Conservation (phyloP, 768 basidiomycete genomes). For the Glaciozyma martinii region DNA sequence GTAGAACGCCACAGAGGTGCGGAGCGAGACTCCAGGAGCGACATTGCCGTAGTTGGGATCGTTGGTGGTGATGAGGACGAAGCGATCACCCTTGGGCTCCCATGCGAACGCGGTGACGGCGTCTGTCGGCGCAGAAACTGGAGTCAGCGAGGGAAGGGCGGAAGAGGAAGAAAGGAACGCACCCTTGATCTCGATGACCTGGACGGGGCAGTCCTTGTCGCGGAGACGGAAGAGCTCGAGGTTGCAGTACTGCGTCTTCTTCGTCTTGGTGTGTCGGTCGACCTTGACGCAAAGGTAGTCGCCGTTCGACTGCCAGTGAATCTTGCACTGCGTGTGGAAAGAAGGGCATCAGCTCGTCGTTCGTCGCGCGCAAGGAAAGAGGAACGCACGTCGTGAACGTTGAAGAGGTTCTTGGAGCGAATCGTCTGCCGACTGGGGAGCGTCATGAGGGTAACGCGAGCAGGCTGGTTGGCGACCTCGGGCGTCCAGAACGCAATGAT, state of each 20-base stretch:
- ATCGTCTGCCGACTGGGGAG: conserved; percentile 77
- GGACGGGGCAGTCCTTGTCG: conserved; percentile 95
- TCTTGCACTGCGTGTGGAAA: conserved; percentile 65
- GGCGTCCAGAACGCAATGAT: conserved; percentile 97
- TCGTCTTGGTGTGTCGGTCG: conserved; percentile 95
- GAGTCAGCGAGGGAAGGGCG: neutral
- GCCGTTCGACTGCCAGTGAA: conserved; percentile 97
- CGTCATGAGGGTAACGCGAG: conserved; percentile 82
- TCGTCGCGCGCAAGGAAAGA: neutral
- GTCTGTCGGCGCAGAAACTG: conserved; percentile 49
- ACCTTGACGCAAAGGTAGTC: conserved; percentile 99
- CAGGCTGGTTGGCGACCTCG: conserved; percentile 91
- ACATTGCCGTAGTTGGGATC: conserved; percentile 85
- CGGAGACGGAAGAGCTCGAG: conserved; percentile 94
- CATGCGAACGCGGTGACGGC: conserved; percentile 93
- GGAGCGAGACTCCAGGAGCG: conserved; percentile 83
- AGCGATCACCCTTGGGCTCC: conserved; percentile 96
- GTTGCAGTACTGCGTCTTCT: conserved; percentile 96
- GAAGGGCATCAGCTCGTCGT: neutral
- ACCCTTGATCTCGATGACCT: conserved; percentile 97
- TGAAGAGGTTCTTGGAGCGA: conserved; percentile 93
- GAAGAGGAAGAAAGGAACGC: conserved; percentile 4
- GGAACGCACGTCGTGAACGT: conserved; percentile 77
- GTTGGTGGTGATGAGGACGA: conserved; percentile 85
- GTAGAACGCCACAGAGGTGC: conserved; percentile 94